phyloP scores from a whole-genome alignment of 2,329 filamentous ascomycete genomes.

The Monilinia polystroma region DNA sequence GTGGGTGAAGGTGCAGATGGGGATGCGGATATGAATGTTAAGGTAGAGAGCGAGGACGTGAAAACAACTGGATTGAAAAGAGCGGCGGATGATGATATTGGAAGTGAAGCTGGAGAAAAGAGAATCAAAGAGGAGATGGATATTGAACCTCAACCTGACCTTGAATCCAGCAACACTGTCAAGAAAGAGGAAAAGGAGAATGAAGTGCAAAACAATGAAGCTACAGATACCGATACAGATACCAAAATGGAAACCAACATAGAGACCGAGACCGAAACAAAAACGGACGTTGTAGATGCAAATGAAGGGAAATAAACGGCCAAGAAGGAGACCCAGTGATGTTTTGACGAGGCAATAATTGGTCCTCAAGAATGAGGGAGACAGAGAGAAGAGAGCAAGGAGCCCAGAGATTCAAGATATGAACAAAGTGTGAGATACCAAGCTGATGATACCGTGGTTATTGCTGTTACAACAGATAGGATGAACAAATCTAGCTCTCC shows the following conservation, averaged over 20 bases:
- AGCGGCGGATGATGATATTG: constrained; percentile 52
- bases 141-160: neutral
- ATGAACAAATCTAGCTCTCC: neutral
- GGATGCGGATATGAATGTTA: constrained; percentile 25
- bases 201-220: neutral
- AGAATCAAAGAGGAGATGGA: constrained; percentile 14
- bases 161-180: neutral
- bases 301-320: constrained; percentile 31
- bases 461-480: neutral
- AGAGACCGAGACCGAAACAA: constrained; percentile 7
- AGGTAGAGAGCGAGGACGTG: constrained; percentile 33
- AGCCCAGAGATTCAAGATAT: neutral
- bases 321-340: constrained; percentile 17
- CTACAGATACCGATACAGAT: neutral
- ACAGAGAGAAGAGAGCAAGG: neutral
- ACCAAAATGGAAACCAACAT: neutral
- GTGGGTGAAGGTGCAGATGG: constrained; percentile 38
- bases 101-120: constrained; percentile 28
- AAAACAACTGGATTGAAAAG: constrained; percentile 50
- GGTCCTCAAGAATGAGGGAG: neutral
- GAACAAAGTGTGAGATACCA: neutral
- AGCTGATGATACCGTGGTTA: neutral
- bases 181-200: neutral
- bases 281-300: constrained; percentile 19
- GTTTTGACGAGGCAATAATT: neutral